Evolutionary conservation across 306 rosid species (phyloP), one percentile per base, ranked within the genome.

Genomic region (Fagus sylvatica): DNA sequence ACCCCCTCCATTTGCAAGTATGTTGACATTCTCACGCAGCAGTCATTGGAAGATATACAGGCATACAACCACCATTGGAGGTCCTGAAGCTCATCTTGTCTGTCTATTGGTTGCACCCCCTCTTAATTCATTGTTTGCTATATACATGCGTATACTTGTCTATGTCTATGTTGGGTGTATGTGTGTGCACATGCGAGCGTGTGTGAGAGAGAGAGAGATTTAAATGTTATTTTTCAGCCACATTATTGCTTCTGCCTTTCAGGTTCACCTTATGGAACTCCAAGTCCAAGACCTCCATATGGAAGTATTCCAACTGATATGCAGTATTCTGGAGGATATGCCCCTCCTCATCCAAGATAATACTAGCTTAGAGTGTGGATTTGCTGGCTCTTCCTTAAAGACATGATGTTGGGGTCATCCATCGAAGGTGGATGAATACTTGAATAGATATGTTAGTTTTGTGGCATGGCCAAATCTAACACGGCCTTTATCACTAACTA

Each of bases 261-360:
- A 84, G 96, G 83, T 82, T 41, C 83, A 53, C 85, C 79, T 1
- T 76, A 79, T 73, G 85, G 74, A 7, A 80, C 66, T 59, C 83
- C 46, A 15, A 40, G 34, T 53, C 76, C 73, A 57, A 81, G 85
- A 75, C 84, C 86, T 69, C 78, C 69, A 39, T 8, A 74, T 43
- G 77, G 76, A 80, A 74, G 73, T 32, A 64, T 43, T 76, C 83
- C 78, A 32, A 74, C 74, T 19, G 19, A 76, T 74, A 46, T 55
- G 64, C 78, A 40, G 42, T 53, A 86, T 84, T 37, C 69, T 71
- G 51, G 72, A 66, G 78, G 77, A 22, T 37, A 81, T 73, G 16
- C 73, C 64, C 53, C 82, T 66, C 78, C 77, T 17, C 71, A 42
- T 69, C 88, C 80, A 15, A 72, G 86, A 59, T 78, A 76, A 76